Conservation (phyloP, 2,329 filamentous ascomycete species). For the Xylariaceae sp. region DNA sequence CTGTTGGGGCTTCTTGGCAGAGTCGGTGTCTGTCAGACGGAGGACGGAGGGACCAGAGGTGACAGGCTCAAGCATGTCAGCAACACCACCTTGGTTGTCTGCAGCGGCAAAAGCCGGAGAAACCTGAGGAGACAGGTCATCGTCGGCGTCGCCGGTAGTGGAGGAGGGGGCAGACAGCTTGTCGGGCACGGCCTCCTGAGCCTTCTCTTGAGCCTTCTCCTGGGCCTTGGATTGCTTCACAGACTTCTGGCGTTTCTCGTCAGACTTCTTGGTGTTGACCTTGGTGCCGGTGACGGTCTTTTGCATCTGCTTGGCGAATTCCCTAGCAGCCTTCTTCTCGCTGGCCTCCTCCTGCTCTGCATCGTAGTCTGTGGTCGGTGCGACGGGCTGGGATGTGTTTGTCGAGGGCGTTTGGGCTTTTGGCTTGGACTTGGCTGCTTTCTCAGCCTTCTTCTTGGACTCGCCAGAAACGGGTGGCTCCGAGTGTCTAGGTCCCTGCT, state of each 20-base stretch:
- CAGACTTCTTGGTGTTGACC: conserved; percentile 48
- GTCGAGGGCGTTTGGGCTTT: conserved; percentile 30
- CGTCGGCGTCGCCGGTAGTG: conserved; percentile 72
- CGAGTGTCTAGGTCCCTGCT: conserved; percentile 21
- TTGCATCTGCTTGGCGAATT: conserved; percentile 72
- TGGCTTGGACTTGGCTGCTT: conserved; percentile 31
- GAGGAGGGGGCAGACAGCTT: conserved; percentile 62
- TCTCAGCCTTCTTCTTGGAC: conserved; percentile 37
- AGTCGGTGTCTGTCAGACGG: conserved; percentile 65
- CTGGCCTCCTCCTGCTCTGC: conserved; percentile 51
- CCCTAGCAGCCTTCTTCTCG: conserved; percentile 54
- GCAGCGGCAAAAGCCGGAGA: conserved; percentile 60
- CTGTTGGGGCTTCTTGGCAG: conserved; percentile 61
- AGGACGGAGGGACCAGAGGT: conserved; percentile 68
- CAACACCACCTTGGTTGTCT: conserved; percentile 62
- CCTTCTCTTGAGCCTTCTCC: conserved; percentile 24
- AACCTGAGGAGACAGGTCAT: conserved; percentile 68
- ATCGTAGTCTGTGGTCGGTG: conserved; percentile 36
- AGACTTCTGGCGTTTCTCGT: conserved; percentile 64
- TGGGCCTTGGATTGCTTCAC: conserved; percentile 65
- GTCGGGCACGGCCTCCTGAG: conserved; percentile 39
- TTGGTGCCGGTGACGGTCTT: conserved; percentile 67
- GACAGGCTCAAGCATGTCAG: conserved; percentile 84
- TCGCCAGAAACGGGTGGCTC: conserved; percentile 28
- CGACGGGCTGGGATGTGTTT: conserved; percentile 12